phyloP scores from a whole-genome alignment of 2,329 filamentous ascomycete species.

The Rasamsonia emersonii region DNA sequence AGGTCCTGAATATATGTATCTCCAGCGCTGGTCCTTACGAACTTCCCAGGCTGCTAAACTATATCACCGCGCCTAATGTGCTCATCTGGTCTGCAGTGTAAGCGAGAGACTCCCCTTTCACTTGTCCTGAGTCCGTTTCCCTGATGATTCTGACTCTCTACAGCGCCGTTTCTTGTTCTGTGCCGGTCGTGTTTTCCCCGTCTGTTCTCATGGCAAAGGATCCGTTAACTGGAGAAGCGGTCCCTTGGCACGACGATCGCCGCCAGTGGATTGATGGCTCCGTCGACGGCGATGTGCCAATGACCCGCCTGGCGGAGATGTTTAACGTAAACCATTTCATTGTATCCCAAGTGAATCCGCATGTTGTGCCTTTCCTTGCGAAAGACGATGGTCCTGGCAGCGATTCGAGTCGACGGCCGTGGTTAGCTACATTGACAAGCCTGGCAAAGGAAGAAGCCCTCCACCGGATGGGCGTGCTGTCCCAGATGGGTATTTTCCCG shows the following conservation, averaged over 20 bases:
- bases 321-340: constrained; percentile 99
- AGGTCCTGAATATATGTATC: constrained; percentile 89
- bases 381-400: constrained; percentile 53
- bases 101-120: no score
- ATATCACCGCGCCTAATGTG: constrained; percentile 86
- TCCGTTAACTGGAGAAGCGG: constrained; percentile 64
- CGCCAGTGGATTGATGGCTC: constrained; percentile 91
- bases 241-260: constrained; percentile 77
- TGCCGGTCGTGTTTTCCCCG: constrained; percentile 76
- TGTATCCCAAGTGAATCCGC: constrained; percentile 92
- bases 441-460: constrained; percentile 72
- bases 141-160: constrained; percentile 1
- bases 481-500: constrained; percentile 72
- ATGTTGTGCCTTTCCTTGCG: constrained; percentile 76
- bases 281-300: constrained; percentile 87
- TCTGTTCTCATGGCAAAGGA: constrained; percentile 77
- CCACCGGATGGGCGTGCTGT: constrained; percentile 70
- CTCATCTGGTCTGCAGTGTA: constrained; percentile 90
- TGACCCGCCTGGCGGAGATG: constrained; percentile 83
- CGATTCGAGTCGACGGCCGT: constrained; percentile 21
- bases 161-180: constrained; percentile 81
- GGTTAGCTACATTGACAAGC: constrained; percentile 50
- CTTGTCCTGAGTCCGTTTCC: no score
- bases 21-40: constrained; percentile 83
- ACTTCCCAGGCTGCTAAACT: constrained; percentile 78